Percentiles rank a stretch among this genome's conserved stretches.
These are phyloP conservation scores for Tilletia walkeri DNA, from an alignment of 1,284 basidiomycete species.

Conservation along the genomic window DNA sequence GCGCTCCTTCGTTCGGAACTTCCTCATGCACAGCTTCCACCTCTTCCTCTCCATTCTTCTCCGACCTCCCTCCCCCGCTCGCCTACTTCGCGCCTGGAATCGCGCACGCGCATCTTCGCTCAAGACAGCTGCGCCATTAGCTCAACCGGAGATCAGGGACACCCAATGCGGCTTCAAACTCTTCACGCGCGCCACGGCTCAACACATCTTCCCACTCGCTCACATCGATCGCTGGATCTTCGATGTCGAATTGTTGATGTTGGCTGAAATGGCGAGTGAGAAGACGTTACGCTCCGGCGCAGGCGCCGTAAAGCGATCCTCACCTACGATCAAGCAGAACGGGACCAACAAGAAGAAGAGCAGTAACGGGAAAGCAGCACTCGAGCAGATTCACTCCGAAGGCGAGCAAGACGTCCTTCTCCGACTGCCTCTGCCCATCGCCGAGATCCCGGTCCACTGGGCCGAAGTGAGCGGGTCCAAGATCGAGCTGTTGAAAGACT, in stretches of 20 bases:
- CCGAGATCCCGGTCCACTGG: conserved; percentile 85
- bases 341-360: conserved; percentile 5
- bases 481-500: conserved; percentile 77
- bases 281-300: conserved; percentile 15
- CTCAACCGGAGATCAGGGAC: conserved; percentile 80
- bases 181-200: conserved; percentile 73
- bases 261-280: conserved; percentile 61
- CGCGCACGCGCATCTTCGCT: neutral
- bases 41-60: conserved; percentile 51
- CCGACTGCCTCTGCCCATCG: conserved; percentile 67
- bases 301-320: neutral
- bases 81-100: neutral
- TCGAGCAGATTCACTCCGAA: neutral
- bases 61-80: conserved; percentile 37
- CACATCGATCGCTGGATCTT: conserved; percentile 73
- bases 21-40: conserved; percentile 89
- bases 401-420: conserved; percentile 56
- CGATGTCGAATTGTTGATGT: conserved; percentile 87
- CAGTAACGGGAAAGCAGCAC: conserved; percentile 8
- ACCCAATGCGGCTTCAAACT: conserved; percentile 94
- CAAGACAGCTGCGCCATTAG: conserved; percentile 23
- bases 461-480: conserved; percentile 88
- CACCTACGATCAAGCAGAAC: neutral
- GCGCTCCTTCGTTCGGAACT: conserved; percentile 80
- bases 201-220: conserved; percentile 69